Percentiles rank a stretch among this genome's conserved stretches.
Evolutionary conservation across 2,329 filamentous ascomycete species (phyloP).

Genomic region (Fusarium pilosicola): DNA sequence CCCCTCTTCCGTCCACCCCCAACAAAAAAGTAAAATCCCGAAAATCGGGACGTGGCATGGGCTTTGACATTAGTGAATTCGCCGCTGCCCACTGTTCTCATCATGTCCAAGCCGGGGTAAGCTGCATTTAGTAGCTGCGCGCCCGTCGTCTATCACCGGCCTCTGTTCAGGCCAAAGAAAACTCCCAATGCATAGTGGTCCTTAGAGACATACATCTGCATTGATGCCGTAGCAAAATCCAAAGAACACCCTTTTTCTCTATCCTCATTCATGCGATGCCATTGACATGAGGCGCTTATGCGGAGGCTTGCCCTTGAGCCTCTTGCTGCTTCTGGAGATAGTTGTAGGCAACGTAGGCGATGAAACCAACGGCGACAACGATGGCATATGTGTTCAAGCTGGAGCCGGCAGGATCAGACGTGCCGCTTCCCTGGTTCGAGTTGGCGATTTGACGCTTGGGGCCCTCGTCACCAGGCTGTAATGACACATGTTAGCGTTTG

Average conservation of each 20-base stretch:
- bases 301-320: slow-evolving; percentile 35
- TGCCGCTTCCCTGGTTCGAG: slow-evolving; percentile 60
- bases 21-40: slow-evolving; percentile 37
- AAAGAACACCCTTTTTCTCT: slow-evolving; percentile 11
- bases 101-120: slow-evolving; percentile 37
- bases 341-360: slow-evolving; percentile 85
- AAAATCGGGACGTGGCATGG: slow-evolving; percentile 29
- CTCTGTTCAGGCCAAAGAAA: slow-evolving; percentile 34
- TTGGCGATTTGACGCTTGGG: slow-evolving; percentile 65
- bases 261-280: slow-evolving; percentile 19
- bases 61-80: slow-evolving; percentile 2
- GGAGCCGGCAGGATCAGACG: slow-evolving; percentile 62
- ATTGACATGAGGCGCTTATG: slow-evolving; percentile 41
- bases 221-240: slow-evolving; percentile 27
- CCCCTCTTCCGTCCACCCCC: slow-evolving; percentile 9
- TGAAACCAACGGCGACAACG: slow-evolving; percentile 78
- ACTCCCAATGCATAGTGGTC: slow-evolving; percentile 40
- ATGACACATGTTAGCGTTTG: slow-evolving; percentile 38
- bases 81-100: slow-evolving; percentile 29
- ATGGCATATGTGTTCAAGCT: slow-evolving; percentile 85
- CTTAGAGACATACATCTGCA: slow-evolving; percentile 26
- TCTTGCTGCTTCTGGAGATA: slow-evolving; percentile 74
- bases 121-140: slow-evolving; percentile 16
- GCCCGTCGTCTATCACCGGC: slow-evolving; percentile 40
- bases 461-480: slow-evolving; percentile 79